Evolutionary conservation across 495 filamentous ascomycete species (phyloP).

Genomic region (Tuber indicum): DNA sequence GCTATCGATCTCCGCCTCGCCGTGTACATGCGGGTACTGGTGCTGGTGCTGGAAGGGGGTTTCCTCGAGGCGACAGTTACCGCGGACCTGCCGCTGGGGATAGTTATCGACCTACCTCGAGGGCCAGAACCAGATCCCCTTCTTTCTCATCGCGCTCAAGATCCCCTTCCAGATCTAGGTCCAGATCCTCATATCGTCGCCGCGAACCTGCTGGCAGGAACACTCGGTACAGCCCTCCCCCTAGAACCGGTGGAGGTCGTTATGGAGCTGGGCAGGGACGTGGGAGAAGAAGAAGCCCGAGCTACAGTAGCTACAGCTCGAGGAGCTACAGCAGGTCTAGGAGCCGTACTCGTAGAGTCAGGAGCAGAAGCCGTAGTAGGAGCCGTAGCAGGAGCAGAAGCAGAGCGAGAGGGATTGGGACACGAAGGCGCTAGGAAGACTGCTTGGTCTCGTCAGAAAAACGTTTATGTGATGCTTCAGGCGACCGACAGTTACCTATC

Average conservation of each 20-base stretch:
- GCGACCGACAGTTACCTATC: not conserved
- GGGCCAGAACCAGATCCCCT: constrained; percentile 29
- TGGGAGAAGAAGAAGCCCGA: constrained; percentile 53
- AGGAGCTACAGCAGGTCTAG: constrained; percentile 48
- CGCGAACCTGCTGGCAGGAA: constrained; percentile 44
- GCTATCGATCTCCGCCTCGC: constrained; percentile 37
- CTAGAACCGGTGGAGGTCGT: constrained; percentile 47
- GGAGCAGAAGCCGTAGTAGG: constrained; percentile 36
- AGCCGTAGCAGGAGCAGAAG: constrained; percentile 28
- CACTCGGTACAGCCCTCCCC: constrained; percentile 48
- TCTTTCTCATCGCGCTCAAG: constrained; percentile 34
- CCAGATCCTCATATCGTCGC: constrained; percentile 51
- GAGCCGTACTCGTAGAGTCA: constrained; percentile 44
- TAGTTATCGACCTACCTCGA: constrained; percentile 36
- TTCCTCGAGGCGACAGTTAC: constrained; percentile 34
- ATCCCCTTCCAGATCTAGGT: constrained; percentile 31
- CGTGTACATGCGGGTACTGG: constrained; percentile 21
- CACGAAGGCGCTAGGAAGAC: constrained; percentile 21
- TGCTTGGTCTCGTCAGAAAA: not conserved
- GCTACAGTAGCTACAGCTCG: constrained; percentile 55
- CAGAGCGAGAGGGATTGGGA: constrained; percentile 28
- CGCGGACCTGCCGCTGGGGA: constrained; percentile 37
- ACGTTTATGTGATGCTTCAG: not conserved
- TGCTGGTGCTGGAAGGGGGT: constrained; percentile 21
- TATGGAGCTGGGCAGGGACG: constrained; percentile 44